Base-by-base conservation (phyloP, 2,329 filamentous ascomycete species). In the Fusarium udum region DNA sequence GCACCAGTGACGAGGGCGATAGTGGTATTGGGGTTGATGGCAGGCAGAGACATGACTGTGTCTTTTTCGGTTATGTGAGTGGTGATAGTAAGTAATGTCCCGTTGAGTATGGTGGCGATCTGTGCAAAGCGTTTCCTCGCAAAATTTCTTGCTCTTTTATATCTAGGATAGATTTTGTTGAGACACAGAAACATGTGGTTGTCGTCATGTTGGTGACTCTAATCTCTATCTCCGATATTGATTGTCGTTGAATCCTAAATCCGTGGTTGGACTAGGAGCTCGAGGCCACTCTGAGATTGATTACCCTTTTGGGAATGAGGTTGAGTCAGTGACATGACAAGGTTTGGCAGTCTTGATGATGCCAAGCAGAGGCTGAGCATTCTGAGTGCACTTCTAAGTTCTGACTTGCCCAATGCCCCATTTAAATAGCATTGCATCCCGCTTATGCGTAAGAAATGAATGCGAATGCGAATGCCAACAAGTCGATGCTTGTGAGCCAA, bases 241-340 rank as follows among this genome's bases (percentile, higher is more conserved):
- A 24, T 31, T 31, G 49, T 26, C 18, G 31, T 42, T 61, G 58
- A 34, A 40, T 64, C 69, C 58, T 64, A 68, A 73, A 63, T 71
- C 67, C 72, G 49, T 58, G 65, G 57, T 61, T 71, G 59, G 61
- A 60, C 62, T 16, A 65, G 58, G 72, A 61, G 46, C 22, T 64
- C 16, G 26, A 68, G 61, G 39, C 63, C 58, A 71, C 48, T 71
- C 51, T 62, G 43, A 75, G 66, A 73, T 69, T 71, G 66, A 51
- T 66, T 75, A 45, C 64, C 72, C 55, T 60, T 65, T 69, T 63
- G 49, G 58, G 60, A 66, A 40, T n/a, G 51, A 39, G 31, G 36
- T 48, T n/a, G 40, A 45, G 9, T 22, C 26, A 24, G 24, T 49
- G n/a, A 34, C 37, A 39, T 53, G 57, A 48, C 31, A 28, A 34